Evolutionary conservation across 129 eudicot species (phyloP).

Genomic region (Apium graveolens): DNA sequence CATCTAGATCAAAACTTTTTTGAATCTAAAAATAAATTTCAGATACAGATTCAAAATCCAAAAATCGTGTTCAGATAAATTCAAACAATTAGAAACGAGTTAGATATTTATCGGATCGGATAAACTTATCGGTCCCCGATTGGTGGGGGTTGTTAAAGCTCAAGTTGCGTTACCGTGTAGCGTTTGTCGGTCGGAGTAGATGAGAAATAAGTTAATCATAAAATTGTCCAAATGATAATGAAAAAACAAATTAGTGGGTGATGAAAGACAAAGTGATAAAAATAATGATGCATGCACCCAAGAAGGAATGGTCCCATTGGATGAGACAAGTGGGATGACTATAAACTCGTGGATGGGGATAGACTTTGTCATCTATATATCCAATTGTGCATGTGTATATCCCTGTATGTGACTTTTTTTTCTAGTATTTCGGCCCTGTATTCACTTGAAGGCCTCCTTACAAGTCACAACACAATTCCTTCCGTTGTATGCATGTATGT

Average conservation of each 20-base stretch:
- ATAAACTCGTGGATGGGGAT: neutral
- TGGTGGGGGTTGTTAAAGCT: too few species aligned
- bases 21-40: too few species aligned
- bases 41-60: too few species aligned
- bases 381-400: neutral
- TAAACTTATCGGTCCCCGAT: too few species aligned
- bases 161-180: too few species aligned
- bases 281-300: neutral
- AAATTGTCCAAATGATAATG: neutral
- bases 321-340: neutral
- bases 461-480: neutral
- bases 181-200: neutral
- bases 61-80: too few species aligned
- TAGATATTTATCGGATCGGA: too few species aligned
- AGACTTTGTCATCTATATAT: neutral
- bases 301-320: neutral
- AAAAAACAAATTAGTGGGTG: neutral
- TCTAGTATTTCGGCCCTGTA: neutral
- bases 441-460: neutral
- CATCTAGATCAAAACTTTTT: too few species aligned
- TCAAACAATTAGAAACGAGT: too few species aligned
- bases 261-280: neutral
- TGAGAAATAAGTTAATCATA: neutral
- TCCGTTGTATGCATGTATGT: too few species aligned
- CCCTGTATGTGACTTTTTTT: too few species aligned